These are phyloP conservation scores for Aspergillus taichungensis DNA, from an alignment of 495 filamentous ascomycete genomes.

Conservation along the genomic window DNA sequence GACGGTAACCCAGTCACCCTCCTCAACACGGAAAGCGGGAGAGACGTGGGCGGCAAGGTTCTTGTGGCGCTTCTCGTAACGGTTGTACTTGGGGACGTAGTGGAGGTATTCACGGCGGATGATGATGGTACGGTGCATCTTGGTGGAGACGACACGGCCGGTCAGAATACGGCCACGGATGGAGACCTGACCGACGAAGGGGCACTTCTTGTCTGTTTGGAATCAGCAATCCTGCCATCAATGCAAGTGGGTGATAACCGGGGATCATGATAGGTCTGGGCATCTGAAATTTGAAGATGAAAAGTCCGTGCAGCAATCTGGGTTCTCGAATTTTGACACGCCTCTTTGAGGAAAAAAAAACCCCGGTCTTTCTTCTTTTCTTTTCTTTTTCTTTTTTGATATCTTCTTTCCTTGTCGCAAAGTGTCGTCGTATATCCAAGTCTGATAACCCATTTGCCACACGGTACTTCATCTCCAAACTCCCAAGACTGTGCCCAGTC, in stretches of 20 bases:
- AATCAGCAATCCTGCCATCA: conserved; percentile 18
- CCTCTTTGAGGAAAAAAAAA: too few species aligned
- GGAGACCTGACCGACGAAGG: conserved; percentile 94
- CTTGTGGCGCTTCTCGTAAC: conserved; percentile 99
- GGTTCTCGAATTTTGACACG: too few species aligned
- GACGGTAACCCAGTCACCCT: conserved; percentile 97
- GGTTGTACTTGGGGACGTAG: conserved; percentile 96
- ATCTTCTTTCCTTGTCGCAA: background rate
- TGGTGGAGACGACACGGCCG: conserved; percentile 96
- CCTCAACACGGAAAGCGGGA: conserved; percentile 98
- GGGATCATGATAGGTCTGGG: too few species aligned
- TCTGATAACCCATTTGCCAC: background rate
- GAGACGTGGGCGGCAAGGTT: conserved; percentile 98
- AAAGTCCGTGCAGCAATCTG: background rate
- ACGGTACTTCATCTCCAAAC: conserved; percentile 16
- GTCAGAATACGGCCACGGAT: conserved; percentile 99
- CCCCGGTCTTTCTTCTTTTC: too few species aligned
- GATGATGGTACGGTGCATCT: conserved; percentile 99
- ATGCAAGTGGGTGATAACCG: background rate
- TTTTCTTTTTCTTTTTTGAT: background rate
- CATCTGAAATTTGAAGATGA: background rate
- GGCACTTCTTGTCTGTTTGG: conserved; percentile 96
- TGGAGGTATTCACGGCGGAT: conserved; percentile 99
- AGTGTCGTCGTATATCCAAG: background rate
- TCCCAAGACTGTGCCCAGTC: conserved; percentile 13